Evolutionary conservation across 2,329 filamentous ascomycete genomes (phyloP).

Genomic region (Ceratocystis alfenasii): DNA sequence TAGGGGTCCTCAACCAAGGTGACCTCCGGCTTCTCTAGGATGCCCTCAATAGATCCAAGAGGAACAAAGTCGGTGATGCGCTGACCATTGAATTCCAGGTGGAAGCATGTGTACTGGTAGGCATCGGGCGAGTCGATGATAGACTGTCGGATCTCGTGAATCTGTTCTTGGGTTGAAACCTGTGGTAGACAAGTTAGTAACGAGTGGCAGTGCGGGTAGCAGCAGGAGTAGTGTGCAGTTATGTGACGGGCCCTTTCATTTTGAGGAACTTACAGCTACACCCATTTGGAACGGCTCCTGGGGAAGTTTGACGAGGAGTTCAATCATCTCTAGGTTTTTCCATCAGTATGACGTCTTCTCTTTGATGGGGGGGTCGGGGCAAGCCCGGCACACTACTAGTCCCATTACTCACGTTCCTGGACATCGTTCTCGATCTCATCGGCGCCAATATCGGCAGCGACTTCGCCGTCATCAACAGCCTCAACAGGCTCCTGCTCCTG

Average conservation of each 20-base stretch:
- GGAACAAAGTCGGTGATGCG: conserved; percentile 93
- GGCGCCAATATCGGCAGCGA: conserved; percentile 8
- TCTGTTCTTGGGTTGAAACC: conserved; percentile 88
- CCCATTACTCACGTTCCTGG: conserved; percentile 11
- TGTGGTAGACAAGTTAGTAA: conserved; percentile 29
- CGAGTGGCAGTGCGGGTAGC: not conserved
- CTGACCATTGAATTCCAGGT: conserved; percentile 79
- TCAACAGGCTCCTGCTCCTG: conserved; percentile 18
- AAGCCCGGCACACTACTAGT: not conserved
- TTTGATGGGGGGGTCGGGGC: not conserved
- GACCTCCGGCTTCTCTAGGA: conserved; percentile 66
- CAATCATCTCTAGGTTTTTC: conserved; percentile 17
- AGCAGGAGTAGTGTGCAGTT: not conserved
- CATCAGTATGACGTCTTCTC: not conserved
- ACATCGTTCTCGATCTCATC: conserved; percentile 13
- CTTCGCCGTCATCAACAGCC: conserved; percentile 3
- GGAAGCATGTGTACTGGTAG: conserved; percentile 97
- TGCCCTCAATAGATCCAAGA: conserved; percentile 73
- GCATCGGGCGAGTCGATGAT: conserved; percentile 87
- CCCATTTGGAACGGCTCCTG: conserved; percentile 16
- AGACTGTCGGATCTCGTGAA: conserved; percentile 93
- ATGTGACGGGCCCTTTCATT: not conserved
- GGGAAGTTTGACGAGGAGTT: conserved; percentile 21
- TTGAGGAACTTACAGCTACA: conserved; percentile 16
- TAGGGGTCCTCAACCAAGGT: conserved; percentile 86